A percentile compares a stretch with the other conserved stretches of the same genome.
phyloP scores from a whole-genome alignment of 2,329 filamentous ascomycete genomes.

The Sclerotinia glacialis region DNA sequence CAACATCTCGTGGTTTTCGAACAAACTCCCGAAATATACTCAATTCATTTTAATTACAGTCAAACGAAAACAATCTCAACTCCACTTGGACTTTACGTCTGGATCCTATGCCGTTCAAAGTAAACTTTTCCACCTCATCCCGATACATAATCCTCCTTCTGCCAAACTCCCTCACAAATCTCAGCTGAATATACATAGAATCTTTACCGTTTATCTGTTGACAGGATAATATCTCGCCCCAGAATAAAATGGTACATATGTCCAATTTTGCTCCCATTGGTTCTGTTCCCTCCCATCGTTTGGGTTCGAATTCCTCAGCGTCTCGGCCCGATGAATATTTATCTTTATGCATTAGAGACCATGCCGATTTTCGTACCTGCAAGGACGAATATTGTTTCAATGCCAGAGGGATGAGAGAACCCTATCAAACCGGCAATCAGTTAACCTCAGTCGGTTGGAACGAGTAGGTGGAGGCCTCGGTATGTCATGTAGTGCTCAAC shows the following conservation, averaged over 20 bases:
- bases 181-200: neutral
- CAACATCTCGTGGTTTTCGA: neutral
- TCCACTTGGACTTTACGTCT: neutral
- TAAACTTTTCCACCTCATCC: neutral
- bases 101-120: neutral
- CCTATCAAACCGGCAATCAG: neutral
- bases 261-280: neutral
- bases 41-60: neutral
- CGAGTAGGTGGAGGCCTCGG: too few species aligned
- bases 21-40: neutral
- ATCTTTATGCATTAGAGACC: neutral
- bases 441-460: neutral
- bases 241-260: neutral
- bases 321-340: neutral
- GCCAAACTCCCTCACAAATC: neutral
- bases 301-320: neutral
- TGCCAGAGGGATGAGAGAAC: neutral
- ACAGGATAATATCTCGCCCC: neutral
- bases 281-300: neutral
- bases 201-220: neutral
- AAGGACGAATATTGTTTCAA: neutral
- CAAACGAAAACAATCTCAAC: neutral
- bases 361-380: neutral
- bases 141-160: neutral
- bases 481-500: too few species aligned